Evolutionary conservation across 192 early-diverging fungal species (phyloP).

Genomic region (Thamnidium elegans): DNA sequence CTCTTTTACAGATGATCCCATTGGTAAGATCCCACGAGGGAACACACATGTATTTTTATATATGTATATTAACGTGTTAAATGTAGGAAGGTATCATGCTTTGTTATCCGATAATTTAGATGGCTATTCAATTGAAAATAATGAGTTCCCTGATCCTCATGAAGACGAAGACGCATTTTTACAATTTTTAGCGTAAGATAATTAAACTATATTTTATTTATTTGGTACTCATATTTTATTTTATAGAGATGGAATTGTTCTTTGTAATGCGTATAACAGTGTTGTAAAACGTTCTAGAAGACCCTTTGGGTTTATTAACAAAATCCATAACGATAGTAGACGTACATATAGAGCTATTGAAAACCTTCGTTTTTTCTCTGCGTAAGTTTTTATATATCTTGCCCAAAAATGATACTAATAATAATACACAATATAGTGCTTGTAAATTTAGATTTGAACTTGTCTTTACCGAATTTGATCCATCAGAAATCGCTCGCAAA

Average conservation of each 20-base stretch:
- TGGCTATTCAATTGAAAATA: neutral
- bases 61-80: neutral
- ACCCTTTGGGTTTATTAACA: constrained; percentile 58
- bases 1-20: constrained; percentile 23
- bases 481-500: constrained; percentile 47
- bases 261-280: constrained; percentile 51
- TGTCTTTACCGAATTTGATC: constrained; percentile 45
- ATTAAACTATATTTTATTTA: neutral
- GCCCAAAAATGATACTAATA: neutral
- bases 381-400: constrained; percentile 38
- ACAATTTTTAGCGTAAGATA: constrained; percentile 42
- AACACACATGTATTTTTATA: neutral
- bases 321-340: constrained; percentile 50
- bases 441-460: constrained; percentile 56
- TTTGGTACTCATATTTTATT: constrained; percentile 2
- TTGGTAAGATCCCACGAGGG: constrained; percentile 23
- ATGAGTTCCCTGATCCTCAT: constrained; percentile 29
- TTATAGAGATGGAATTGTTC: constrained; percentile 42
- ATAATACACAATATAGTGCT: constrained; percentile 36
- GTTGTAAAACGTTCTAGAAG: constrained; percentile 50
- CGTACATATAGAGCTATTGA: constrained; percentile 56
- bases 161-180: constrained; percentile 45
- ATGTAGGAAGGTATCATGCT: constrained; percentile 46
- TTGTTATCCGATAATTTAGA: constrained; percentile 44
- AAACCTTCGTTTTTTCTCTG: constrained; percentile 55